Evolutionary conservation across 2,329 filamentous ascomycete genomes (phyloP), one percentile per base, ranked within the genome.

Genomic region (Aspergillus novofumigatus): DNA sequence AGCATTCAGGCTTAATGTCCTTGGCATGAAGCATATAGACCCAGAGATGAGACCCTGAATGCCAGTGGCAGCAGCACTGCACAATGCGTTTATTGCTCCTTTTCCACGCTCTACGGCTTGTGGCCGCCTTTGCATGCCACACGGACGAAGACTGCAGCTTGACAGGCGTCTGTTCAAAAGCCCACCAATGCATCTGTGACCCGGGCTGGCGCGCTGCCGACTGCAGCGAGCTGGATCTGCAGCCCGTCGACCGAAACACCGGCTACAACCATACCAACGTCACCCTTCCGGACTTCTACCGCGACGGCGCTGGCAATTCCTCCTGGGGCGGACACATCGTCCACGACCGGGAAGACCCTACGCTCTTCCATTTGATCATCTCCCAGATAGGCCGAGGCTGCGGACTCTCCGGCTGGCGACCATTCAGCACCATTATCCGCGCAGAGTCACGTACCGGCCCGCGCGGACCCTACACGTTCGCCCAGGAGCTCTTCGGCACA

Each of bases 271-370:
- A 77, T 54, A 81, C 79, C 11, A 42, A 47, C 11, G 45, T 56
- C 49, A 53, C 42, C 9, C 38, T 53, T 11, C 47, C 57, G 10
- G 52, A 14, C 8, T 51, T 35, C 11, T 35, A 58, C 38, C 51
- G 44, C n/a, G 57, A 53, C 6, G 66, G 63, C 1, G 71, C 62
- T 11, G 64, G 74, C 17, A 78, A 76, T 50, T 79, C 79, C 0
- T 81, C 78, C 0, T 81, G 79, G 80, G 77, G 79, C 14, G 77
- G 76, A 0, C 73, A 73, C 11, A 78, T 81, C 35, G 53, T 81
- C 0, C 77, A 76, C 42, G 80, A 81, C 51, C 75, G 67, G 0
- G 17, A 62, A 0, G 69, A 80, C 14, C 59, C 60, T 0, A 53
- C 55, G 0, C 66, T 80, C 0, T 79, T 80, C 51, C 79, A 81